Percentiles rank a stretch among this genome's conserved stretches.
Evolutionary conservation across 495 filamentous ascomycete species (phyloP).

Genomic region (Neurospora hispaniola): DNA sequence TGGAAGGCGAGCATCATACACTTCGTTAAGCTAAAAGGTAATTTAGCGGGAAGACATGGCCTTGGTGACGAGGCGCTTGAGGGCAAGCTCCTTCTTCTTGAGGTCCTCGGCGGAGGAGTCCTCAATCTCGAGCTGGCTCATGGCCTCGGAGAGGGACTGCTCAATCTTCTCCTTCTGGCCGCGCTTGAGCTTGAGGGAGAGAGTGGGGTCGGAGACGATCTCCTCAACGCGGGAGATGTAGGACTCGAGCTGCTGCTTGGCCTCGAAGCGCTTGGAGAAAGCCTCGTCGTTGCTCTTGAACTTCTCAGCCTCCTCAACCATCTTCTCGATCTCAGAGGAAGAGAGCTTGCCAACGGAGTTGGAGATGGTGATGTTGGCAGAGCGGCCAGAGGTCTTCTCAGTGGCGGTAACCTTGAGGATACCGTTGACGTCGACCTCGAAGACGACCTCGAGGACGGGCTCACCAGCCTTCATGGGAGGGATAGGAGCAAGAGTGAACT

Average conservation of each 20-base stretch:
- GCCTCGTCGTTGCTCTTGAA: constrained; percentile 98
- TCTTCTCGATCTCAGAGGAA: constrained; percentile 87
- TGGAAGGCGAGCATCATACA: constrained; percentile 20
- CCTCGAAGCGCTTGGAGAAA: constrained; percentile 98
- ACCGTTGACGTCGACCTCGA: constrained; percentile 99
- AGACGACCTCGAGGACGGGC: constrained; percentile 93
- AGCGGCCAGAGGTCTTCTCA: constrained; percentile 97
- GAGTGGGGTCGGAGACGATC: constrained; percentile 90
- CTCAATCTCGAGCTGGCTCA: constrained; percentile 39
- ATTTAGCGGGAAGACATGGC: constrained; percentile 81
- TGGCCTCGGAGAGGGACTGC: constrained; percentile 53
- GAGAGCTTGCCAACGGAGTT: constrained; percentile 99
- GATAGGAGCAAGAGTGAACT: constrained; percentile 96
- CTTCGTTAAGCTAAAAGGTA: constrained; percentile 14
- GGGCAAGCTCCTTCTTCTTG: constrained; percentile 99
- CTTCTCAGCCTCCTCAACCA: constrained; percentile 94
- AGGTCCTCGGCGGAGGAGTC: constrained; percentile 84
- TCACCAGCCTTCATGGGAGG: constrained; percentile 98
- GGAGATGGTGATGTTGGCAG: constrained; percentile 98
- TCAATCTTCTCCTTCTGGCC: constrained; percentile 99
- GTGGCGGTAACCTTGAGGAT: constrained; percentile 99
- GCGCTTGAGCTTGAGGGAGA: constrained; percentile 96
- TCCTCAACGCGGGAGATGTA: constrained; percentile 99
- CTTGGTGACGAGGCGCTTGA: constrained; percentile 97
- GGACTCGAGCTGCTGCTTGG: constrained; percentile 95